These are phyloP conservation scores for Xerocomellus amylosporus DNA, from an alignment of 768 basidiomycete species.

Conservation along the genomic window DNA sequence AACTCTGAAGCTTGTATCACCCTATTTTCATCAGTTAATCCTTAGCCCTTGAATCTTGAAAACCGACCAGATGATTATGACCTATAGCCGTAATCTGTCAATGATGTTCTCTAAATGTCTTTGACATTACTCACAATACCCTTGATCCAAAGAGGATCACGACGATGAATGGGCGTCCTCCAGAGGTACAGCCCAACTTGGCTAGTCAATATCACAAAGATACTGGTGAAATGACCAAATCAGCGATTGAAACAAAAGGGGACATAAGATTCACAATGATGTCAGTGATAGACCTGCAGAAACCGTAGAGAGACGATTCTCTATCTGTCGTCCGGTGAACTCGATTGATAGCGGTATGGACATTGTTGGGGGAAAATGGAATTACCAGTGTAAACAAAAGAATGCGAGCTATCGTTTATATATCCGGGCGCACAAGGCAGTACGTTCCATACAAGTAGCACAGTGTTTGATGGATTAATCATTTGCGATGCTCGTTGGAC, in stretches of 20 bases:
- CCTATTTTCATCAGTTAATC: constrained; percentile 15
- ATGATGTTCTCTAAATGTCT: no score
- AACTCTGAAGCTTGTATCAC: constrained; percentile 11
- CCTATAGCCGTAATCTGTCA: constrained; percentile 7
- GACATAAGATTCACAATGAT: constrained; percentile 5
- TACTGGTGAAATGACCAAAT: background rate
- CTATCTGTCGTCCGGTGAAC: constrained; percentile 2
- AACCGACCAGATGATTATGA: constrained; percentile 24
- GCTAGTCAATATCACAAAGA: constrained; percentile 21
- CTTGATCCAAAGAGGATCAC: constrained; percentile 25
- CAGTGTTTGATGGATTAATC: background rate
- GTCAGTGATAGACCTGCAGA: constrained; percentile 12
- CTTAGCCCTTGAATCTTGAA: background rate
- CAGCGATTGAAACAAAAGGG: background rate
- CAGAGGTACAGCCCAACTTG: constrained; percentile 26
- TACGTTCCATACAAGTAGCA: background rate
- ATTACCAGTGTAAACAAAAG: background rate
- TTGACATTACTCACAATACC: constrained; percentile 11
- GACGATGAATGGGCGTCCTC: constrained; percentile 10
- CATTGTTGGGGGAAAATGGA: constrained; percentile 6
- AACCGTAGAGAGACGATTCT: constrained; percentile 7
- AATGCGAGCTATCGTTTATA: constrained; percentile 13
- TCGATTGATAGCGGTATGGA: background rate
- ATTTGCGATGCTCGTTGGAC: background rate
- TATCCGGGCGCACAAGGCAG: constrained; percentile 2